Conservation (phyloP, 208 protist species). For the Acanthamoeba castellanii region DNA sequence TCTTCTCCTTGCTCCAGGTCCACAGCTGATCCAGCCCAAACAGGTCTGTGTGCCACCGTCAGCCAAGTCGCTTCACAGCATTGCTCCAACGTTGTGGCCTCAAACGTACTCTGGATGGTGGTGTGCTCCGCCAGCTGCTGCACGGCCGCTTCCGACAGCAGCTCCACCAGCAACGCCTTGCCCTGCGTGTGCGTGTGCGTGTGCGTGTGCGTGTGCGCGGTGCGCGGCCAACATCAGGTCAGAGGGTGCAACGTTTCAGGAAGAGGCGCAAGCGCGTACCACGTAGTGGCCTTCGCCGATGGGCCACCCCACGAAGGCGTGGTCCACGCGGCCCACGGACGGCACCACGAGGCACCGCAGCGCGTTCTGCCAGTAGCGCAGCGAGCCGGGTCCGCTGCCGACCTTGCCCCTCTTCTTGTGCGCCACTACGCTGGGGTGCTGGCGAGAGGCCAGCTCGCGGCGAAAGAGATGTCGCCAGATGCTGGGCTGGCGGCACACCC, state of each 20-base stretch:
- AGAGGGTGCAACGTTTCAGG: too few relatives aligned
- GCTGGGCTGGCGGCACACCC: background rate
- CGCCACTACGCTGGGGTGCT: background rate
- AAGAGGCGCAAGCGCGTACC: background rate
- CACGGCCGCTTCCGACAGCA: background rate
- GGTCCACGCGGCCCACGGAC: background rate
- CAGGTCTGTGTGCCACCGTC: background rate
- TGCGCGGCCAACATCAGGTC: too few relatives aligned
- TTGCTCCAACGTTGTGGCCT: too few relatives aligned
- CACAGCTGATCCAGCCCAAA: background rate
- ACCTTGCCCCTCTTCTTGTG: background rate
- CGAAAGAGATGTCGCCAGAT: background rate
- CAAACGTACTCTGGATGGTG: background rate
- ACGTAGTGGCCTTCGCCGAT: slow-evolving; percentile 9
- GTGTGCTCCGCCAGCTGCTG: background rate
- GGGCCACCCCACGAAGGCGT: slow-evolving; percentile 23
- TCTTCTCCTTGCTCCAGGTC: background rate
- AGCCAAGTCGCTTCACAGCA: background rate
- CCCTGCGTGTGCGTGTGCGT: background rate
- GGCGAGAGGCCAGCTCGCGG: background rate
- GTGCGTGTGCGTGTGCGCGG: too few relatives aligned
- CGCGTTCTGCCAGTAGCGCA: slow-evolving; percentile 28
- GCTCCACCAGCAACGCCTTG: background rate
- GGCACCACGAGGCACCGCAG: slow-evolving; percentile 15
- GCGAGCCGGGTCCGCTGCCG: background rate